phyloP scores from a whole-genome alignment of 495 filamentous ascomycete genomes.

The Cudoniella acicularis region DNA sequence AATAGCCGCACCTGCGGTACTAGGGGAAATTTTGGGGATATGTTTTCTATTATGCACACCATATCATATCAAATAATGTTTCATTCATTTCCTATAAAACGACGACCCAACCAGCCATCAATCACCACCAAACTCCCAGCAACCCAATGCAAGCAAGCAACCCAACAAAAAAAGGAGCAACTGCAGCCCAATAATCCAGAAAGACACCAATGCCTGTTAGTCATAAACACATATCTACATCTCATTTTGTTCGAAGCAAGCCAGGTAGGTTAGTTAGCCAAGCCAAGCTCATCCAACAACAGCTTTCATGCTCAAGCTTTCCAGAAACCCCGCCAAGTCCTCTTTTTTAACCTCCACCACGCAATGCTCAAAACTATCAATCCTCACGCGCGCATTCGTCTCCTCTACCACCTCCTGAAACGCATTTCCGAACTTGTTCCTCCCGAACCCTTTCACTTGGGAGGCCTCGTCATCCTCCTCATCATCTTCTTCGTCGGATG shows the following conservation, averaged over 20 bases:
- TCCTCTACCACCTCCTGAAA: slow-evolving; percentile 94
- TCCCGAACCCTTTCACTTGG: slow-evolving; percentile 59
- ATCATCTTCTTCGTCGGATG: slow-evolving; percentile 41
- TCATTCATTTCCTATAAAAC: too few species aligned
- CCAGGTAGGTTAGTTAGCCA: too few species aligned
- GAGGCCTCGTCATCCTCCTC: slow-evolving; percentile 57
- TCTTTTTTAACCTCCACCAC: slow-evolving; percentile 97
- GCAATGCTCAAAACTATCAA: slow-evolving; percentile 96
- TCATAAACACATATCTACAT: slow-evolving; percentile 28
- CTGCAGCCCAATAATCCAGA: not conserved
- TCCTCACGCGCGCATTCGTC: slow-evolving; percentile 83
- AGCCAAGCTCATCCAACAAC: slow-evolving; percentile 69
- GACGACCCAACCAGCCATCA: too few species aligned
- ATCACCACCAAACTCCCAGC: too few species aligned
- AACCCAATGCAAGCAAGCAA: too few species aligned
- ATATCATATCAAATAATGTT: too few species aligned
- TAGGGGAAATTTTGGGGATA: too few species aligned
- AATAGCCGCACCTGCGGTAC: too few species aligned
- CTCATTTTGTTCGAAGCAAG: too few species aligned
- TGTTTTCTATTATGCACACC: too few species aligned
- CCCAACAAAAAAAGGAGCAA: too few species aligned
- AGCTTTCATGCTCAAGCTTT: slow-evolving; percentile 84
- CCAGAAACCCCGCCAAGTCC: slow-evolving; percentile 86
- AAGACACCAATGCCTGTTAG: slow-evolving; percentile 5
- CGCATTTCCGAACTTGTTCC: slow-evolving; percentile 88